A percentile compares a stretch with the other conserved stretches of the same genome.
Evolutionary conservation across 2,329 filamentous ascomycete species (phyloP).

Genomic region (Arthrinium phaeospermum): DNA sequence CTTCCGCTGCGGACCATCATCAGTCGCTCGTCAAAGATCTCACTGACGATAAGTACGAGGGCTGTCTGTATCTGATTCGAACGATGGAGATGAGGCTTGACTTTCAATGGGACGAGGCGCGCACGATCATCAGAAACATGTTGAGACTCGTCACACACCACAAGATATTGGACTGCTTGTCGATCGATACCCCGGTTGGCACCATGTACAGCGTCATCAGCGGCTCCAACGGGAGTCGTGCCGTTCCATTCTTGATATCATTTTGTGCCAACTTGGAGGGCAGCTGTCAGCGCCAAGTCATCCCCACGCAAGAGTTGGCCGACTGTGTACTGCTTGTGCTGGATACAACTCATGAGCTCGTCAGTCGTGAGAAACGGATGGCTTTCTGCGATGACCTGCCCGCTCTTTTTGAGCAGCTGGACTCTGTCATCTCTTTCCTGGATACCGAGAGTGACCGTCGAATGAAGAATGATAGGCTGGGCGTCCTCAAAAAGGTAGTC

Average conservation of each 20-base stretch:
- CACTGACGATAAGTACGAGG: background rate
- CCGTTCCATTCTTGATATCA: conserved; percentile 39
- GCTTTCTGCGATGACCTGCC: background rate
- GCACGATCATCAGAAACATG: conserved; percentile 31
- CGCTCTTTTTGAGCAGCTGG: background rate
- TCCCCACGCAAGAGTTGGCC: background rate
- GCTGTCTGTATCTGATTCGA: background rate
- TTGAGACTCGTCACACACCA: conserved; percentile 24
- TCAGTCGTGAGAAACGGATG: background rate
- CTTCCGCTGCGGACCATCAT: background rate
- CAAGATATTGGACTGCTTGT: conserved; percentile 27
- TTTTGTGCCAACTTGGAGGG: conserved; percentile 34
- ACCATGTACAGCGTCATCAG: conserved; percentile 42
- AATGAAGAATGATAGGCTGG: conserved; percentile 22
- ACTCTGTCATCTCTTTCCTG: conserved; percentile 26
- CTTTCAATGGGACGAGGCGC: conserved; percentile 36
- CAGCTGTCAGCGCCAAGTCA: conserved; percentile 24
- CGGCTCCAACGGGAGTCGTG: conserved; percentile 39
- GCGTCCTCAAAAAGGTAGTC: background rate
- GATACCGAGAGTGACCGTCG: conserved; percentile 40
- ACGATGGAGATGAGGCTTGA: conserved; percentile 36
- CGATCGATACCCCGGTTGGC: conserved; percentile 45
- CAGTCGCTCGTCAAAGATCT: background rate
- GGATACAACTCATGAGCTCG: background rate
- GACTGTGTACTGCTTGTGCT: conserved; percentile 33